Conservation (phyloP, 2,329 filamentous ascomycete genomes). For the Xylariaceae sp. region DNA sequence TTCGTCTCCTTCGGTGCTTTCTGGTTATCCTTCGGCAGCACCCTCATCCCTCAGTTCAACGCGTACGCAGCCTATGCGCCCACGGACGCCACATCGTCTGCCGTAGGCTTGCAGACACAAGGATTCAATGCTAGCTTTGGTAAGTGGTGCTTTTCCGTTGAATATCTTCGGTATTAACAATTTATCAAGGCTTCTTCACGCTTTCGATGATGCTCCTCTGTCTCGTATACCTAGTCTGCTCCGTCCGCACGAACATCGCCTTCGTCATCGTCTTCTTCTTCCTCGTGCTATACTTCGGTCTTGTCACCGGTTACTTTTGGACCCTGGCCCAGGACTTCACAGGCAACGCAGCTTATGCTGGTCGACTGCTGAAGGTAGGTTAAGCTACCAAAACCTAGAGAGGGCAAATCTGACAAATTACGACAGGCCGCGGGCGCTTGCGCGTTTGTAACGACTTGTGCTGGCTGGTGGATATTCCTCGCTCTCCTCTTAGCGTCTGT, state of each 20-base stretch:
- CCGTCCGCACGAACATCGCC: constrained; percentile 66
- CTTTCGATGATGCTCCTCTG: constrained; percentile 61
- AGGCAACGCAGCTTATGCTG: constrained; percentile 25
- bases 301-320: constrained; percentile 60
- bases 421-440: constrained; percentile 13
- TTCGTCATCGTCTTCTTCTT: constrained; percentile 67
- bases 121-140: constrained; percentile 54
- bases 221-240: constrained; percentile 64
- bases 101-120: constrained; percentile 39
- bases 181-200: constrained; percentile 5
- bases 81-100: constrained; percentile 23
- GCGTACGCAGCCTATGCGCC: constrained; percentile 41
- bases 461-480: constrained; percentile 17
- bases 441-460: constrained; percentile 13
- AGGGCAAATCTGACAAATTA: too few relatives aligned
- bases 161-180: too few relatives aligned
- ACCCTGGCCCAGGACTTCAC: constrained; percentile 40
- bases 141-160: too few relatives aligned
- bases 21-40: constrained; percentile 53
- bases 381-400: neutral
- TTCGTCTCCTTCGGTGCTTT: constrained; percentile 51
- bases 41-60: constrained; percentile 49
- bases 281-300: constrained; percentile 54
- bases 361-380: constrained; percentile 26
- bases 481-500: constrained; percentile 14